Evolutionary conservation across 2,329 filamentous ascomycete species (phyloP).

Genomic region (Magnaporthiopsis rhizophila): DNA sequence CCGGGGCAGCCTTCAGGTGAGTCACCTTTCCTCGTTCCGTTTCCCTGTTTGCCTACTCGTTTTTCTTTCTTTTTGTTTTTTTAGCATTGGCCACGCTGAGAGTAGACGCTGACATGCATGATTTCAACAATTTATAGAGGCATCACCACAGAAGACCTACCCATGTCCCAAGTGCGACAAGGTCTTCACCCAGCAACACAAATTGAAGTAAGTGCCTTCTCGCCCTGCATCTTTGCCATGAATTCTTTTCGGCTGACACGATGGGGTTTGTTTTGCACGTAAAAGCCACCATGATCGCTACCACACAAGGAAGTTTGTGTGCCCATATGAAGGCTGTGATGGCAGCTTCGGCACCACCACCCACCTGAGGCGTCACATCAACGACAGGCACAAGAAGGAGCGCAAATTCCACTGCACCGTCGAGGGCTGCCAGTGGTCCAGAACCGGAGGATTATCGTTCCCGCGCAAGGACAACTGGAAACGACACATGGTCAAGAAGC

Average conservation of each 20-base stretch:
- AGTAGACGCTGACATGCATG: neutral
- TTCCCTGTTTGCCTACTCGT: neutral
- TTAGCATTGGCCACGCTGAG: neutral
- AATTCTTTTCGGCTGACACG: neutral
- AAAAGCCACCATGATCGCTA: slow-evolving; percentile 52
- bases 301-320: slow-evolving; percentile 46
- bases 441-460: slow-evolving; percentile 45
- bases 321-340: slow-evolving; percentile 32
- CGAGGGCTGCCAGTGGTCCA: slow-evolving; percentile 41
- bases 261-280: neutral
- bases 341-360: slow-evolving; percentile 54
- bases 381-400: slow-evolving; percentile 52
- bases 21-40: neutral
- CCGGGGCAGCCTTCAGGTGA: slow-evolving; percentile 13
- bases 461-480: slow-evolving; percentile 57
- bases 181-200: slow-evolving; percentile 49
- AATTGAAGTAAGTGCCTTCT: slow-evolving; percentile 41
- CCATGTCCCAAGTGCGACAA: slow-evolving; percentile 35
- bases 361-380: slow-evolving; percentile 53
- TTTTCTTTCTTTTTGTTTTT: neutral
- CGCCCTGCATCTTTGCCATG: neutral
- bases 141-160: slow-evolving; percentile 16
- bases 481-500: slow-evolving; percentile 54
- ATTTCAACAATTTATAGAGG: neutral
- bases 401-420: slow-evolving; percentile 52